Conservation (phyloP, 176 grass and related monocot species). For the Puccinellia tenuiflora region DNA sequence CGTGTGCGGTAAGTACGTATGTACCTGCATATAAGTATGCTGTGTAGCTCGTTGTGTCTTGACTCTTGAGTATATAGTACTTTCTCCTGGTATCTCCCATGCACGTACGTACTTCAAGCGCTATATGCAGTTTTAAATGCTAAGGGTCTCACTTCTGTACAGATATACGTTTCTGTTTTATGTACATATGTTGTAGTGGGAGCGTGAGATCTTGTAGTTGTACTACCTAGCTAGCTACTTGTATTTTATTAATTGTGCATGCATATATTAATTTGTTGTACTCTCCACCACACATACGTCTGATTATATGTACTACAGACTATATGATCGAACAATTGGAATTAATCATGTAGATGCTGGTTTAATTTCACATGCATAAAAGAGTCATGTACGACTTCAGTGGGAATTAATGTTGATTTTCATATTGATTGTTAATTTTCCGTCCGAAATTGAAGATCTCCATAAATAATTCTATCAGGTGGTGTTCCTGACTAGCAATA, state of each 20-base stretch:
- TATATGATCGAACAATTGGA: neutral
- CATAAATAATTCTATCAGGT: neutral
- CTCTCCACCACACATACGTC: neutral
- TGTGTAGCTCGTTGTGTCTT: neutral
- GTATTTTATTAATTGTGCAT: constrained; percentile 8
- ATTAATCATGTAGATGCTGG: neutral
- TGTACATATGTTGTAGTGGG: constrained; percentile 12
- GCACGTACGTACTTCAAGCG: neutral
- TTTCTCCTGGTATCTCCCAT: constrained; percentile 23
- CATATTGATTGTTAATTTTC: neutral
- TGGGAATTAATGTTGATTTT: neutral
- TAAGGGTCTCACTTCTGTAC: constrained; percentile 9
- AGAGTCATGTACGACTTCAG: neutral
- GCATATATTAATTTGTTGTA: neutral
- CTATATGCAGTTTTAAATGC: constrained; percentile 6
- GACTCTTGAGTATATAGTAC: neutral
- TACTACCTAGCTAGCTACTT: neutral
- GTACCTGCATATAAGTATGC: neutral
- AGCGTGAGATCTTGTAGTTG: constrained; percentile 19
- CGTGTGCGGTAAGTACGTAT: neutral
- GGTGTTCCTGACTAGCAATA: neutral
- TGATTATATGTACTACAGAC: neutral
- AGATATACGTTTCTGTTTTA: constrained; percentile 9
- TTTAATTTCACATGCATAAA: neutral
- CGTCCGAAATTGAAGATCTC: neutral